Percentiles rank a stretch among this genome's conserved stretches.
These are phyloP conservation scores for Morella rubra DNA, from an alignment of 306 rosid genomes.

Conservation along the genomic window DNA sequence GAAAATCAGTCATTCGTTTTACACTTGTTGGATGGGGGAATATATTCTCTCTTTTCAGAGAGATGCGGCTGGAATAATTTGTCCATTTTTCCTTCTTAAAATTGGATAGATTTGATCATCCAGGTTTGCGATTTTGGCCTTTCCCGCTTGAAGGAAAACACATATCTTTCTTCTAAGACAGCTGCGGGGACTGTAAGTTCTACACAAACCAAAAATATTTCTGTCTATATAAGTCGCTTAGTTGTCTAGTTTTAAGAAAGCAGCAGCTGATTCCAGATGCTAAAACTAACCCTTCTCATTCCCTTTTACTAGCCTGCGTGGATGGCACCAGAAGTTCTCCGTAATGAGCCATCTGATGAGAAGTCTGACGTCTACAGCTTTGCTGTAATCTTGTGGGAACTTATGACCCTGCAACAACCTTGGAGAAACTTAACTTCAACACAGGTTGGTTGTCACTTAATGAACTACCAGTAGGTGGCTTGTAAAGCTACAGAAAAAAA, in stretches of 20 bases:
- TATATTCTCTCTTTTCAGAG: not conserved
- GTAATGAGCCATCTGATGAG: constrained; percentile 83
- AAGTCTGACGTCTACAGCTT: constrained; percentile 92
- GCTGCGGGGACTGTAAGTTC: constrained; percentile 96
- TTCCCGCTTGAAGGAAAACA: constrained; percentile 85
- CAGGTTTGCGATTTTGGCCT: constrained; percentile 96
- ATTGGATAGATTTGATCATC: not conserved
- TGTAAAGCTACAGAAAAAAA: constrained; percentile 14
- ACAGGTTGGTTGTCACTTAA: constrained; percentile 53
- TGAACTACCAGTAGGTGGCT: constrained; percentile 13
- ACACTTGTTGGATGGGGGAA: too few relatives aligned
- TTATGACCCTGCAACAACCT: constrained; percentile 82
- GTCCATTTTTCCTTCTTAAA: not conserved
- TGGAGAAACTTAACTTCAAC: constrained; percentile 77
- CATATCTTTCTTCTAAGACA: constrained; percentile 87
- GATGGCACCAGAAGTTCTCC: constrained; percentile 99
- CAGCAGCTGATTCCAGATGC: constrained; percentile 25
- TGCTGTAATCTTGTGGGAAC: constrained; percentile 95
- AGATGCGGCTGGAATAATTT: not conserved
- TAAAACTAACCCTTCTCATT: constrained; percentile 9
- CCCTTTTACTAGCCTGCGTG: constrained; percentile 63
- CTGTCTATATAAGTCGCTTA: constrained; percentile 2
- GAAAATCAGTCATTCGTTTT: too few relatives aligned
- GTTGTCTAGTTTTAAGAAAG: constrained; percentile 4
- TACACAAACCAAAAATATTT: constrained; percentile 13